A percentile compares a stretch with the other conserved stretches of the same genome.
Conservation (phyloP, 306 rosid species). For the Psophocarpus tetragonolobus region DNA sequence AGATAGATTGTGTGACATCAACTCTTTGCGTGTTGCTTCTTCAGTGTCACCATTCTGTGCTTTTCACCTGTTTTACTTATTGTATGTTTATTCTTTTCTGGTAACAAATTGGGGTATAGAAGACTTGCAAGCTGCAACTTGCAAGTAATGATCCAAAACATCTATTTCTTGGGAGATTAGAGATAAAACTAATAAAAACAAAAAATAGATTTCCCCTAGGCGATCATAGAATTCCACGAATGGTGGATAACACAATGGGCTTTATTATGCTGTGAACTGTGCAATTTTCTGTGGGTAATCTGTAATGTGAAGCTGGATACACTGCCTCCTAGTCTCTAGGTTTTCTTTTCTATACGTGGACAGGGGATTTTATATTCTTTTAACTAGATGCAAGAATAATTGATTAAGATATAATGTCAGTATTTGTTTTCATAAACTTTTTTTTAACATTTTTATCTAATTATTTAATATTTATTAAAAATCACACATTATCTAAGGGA, state of each 20-base stretch:
- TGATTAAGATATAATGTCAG: too few species aligned
- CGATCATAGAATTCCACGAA: slow-evolving; percentile 12
- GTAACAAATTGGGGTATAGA: background rate
- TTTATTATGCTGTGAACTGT: background rate
- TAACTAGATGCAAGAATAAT: too few species aligned
- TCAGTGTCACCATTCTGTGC: background rate
- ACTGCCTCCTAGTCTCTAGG: too few species aligned
- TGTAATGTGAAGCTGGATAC: background rate
- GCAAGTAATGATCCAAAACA: background rate
- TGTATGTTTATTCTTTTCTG: background rate
- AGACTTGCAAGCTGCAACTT: background rate
- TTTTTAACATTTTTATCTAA: too few species aligned
- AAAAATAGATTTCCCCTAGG: slow-evolving; percentile 14
- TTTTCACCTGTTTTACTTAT: background rate
- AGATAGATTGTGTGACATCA: background rate
- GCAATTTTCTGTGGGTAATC: background rate
- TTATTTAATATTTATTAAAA: too few species aligned
- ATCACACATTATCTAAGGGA: too few species aligned
- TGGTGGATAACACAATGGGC: slow-evolving; percentile 15
- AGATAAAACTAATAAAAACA: background rate
- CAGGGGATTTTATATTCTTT: too few species aligned
- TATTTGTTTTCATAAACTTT: too few species aligned
- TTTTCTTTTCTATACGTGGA: too few species aligned
- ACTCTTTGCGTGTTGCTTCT: background rate
- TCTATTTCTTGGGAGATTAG: background rate